Evolutionary conservation across 352 stramenopile genomes (phyloP).

Genomic region (Phytophthora europaea): DNA sequence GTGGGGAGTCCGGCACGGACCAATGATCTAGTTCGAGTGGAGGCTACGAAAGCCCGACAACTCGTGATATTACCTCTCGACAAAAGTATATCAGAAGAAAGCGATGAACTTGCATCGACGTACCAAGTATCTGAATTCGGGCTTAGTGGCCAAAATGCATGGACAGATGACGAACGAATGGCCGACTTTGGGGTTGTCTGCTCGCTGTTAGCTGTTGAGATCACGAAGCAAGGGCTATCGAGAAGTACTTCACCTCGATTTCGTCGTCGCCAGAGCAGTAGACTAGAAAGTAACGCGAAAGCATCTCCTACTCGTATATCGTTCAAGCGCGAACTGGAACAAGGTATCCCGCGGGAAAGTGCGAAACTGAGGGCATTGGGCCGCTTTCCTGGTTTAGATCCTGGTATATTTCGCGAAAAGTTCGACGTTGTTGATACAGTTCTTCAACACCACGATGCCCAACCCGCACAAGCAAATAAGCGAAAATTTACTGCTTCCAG

Average conservation of each 20-base stretch:
- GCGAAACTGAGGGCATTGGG: slow-evolving; percentile 62
- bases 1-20: slow-evolving; percentile 36
- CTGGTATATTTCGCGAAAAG: slow-evolving; percentile 51
- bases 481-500: slow-evolving; percentile 12
- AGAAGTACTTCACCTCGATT: slow-evolving; percentile 18
- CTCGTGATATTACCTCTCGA: slow-evolving; percentile 46
- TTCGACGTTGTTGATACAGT: slow-evolving; percentile 45
- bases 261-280: slow-evolving; percentile 24
- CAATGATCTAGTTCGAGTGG: slow-evolving; percentile 40
- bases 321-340: slow-evolving; percentile 59
- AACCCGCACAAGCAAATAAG: slow-evolving; percentile 15
- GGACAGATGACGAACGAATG: slow-evolving; percentile 37
- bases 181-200: slow-evolving; percentile 54
- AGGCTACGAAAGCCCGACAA: slow-evolving; percentile 35
- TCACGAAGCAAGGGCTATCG: slow-evolving; percentile 26
- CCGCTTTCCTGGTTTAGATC: slow-evolving; percentile 64
- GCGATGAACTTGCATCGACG: slow-evolving; percentile 24
- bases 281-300: slow-evolving; percentile 17
- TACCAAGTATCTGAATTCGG: slow-evolving; percentile 30
- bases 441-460: slow-evolving; percentile 47
- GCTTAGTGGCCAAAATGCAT: slow-evolving; percentile 15
- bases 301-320: slow-evolving; percentile 20
- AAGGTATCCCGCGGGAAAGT: slow-evolving; percentile 65
- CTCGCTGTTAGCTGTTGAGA: slow-evolving; percentile 52
- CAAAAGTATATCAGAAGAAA: slow-evolving; percentile 32